phyloP scores from a whole-genome alignment of 1,284 basidiomycete species.

The Rhodofomes roseus region DNA sequence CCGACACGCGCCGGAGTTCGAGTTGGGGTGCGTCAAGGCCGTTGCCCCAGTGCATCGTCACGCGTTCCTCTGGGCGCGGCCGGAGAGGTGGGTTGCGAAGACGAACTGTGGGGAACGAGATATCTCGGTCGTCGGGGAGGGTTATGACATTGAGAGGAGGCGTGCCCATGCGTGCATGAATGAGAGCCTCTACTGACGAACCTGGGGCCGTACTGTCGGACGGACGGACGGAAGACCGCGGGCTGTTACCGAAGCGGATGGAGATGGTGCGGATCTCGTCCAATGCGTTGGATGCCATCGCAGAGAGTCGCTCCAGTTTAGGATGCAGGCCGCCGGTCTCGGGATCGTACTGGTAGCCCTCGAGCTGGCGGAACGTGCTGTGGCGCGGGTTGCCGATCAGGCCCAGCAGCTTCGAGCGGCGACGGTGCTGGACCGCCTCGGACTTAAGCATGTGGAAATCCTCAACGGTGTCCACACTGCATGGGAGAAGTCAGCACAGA shows the following conservation, averaged over 20 bases:
- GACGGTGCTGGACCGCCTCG: slow-evolving; percentile 12
- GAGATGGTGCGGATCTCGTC: slow-evolving; percentile 5
- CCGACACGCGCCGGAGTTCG: slow-evolving; percentile 55
- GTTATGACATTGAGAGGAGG: background rate
- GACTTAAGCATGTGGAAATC: slow-evolving; percentile 28
- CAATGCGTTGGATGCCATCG: background rate
- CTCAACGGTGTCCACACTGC: slow-evolving; percentile 29
- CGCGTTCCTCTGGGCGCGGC: slow-evolving; percentile 34
- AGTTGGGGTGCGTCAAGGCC: slow-evolving; percentile 50
- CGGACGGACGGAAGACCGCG: slow-evolving; percentile 2
- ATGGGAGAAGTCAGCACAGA: background rate
- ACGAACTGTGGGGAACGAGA: background rate
- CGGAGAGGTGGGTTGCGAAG: slow-evolving; percentile 1
- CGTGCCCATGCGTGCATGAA: background rate
- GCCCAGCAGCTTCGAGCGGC: slow-evolving; percentile 30
- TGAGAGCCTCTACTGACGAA: background rate
- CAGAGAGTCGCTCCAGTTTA: background rate
- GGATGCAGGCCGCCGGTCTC: slow-evolving; percentile 15
- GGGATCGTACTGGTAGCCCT: slow-evolving; percentile 22
- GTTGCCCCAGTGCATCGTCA: slow-evolving; percentile 49
- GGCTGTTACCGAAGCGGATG: background rate
- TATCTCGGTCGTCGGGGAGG: background rate
- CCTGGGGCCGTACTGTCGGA: background rate
- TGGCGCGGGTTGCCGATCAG: slow-evolving; percentile 52
- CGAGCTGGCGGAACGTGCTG: slow-evolving; percentile 50